Evolutionary conservation across 768 basidiomycete species (phyloP).

Genomic region (Austroboletus festivus): DNA sequence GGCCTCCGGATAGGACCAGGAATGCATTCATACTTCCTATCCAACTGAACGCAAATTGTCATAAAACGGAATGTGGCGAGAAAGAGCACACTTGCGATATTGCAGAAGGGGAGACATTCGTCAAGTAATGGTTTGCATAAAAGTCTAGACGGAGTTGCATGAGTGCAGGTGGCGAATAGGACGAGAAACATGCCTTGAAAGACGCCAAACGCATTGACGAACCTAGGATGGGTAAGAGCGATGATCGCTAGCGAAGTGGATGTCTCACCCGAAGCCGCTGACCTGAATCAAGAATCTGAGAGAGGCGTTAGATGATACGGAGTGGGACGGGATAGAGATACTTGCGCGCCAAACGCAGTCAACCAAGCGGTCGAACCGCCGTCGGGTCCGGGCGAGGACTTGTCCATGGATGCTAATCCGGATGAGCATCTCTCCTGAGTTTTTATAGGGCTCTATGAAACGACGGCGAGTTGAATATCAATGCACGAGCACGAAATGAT

Average conservation of each 20-base stretch:
- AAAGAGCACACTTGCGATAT: slow-evolving; percentile 31
- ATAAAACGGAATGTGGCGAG: background rate
- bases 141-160: slow-evolving; percentile 30
- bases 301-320: background rate
- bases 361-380: slow-evolving; percentile 27
- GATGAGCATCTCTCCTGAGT: no score
- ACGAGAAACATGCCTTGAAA: slow-evolving; percentile 33
- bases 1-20: slow-evolving; percentile 41
- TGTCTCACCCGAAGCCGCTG: slow-evolving; percentile 35
- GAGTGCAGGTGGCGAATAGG: background rate
- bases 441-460: no score
- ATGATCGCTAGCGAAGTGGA: background rate
- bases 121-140: slow-evolving; percentile 36
- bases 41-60: slow-evolving; percentile 27
- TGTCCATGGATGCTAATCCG: no score
- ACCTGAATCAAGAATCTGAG: slow-evolving; percentile 35
- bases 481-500: no score
- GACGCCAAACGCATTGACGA: slow-evolving; percentile 37
- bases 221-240: slow-evolving; percentile 17
- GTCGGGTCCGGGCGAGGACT: slow-evolving; percentile 16
- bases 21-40: slow-evolving; percentile 51
- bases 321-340: background rate
- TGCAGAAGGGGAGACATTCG: slow-evolving; percentile 33
- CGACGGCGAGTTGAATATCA: no score
- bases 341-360: slow-evolving; percentile 25